Conservation (phyloP, 805 yeast species). For the Blastobotrys muscicola region DNA sequence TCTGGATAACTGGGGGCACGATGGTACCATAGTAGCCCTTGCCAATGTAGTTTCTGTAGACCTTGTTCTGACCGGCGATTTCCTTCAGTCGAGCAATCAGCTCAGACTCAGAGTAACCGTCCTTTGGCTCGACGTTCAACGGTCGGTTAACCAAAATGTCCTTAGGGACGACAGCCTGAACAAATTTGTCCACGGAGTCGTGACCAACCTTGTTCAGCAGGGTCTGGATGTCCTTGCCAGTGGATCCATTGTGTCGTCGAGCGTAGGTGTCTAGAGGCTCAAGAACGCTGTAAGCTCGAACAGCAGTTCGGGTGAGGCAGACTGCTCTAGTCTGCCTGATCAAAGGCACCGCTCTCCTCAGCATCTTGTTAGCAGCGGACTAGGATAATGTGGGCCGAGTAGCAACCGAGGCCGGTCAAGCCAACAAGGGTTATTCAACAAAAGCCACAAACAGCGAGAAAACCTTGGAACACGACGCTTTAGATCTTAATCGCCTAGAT, state of each 20-base stretch:
- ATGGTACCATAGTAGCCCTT: conserved; percentile 90
- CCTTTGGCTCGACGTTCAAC: conserved; percentile 52
- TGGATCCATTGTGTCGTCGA: conserved; percentile 81
- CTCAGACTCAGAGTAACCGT: conserved; percentile 76
- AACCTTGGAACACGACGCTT: too few species aligned
- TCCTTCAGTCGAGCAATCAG: conserved; percentile 58
- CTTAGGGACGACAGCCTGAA: conserved; percentile 65
- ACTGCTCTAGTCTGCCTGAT: too few species aligned
- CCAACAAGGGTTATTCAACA: too few species aligned
- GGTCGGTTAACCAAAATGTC: conserved; percentile 62
- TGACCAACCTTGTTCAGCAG: conserved; percentile 66
- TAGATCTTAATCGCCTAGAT: too few species aligned
- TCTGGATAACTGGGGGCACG: conserved; percentile 84
- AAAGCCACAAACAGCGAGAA: too few species aligned
- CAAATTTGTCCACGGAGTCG: conserved; percentile 58
- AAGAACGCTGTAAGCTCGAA: conserved; percentile 8
- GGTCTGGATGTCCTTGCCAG: conserved; percentile 48
- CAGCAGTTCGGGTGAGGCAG: neutral
- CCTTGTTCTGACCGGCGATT: conserved; percentile 67
- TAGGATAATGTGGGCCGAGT: too few species aligned
- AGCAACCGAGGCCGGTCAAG: too few species aligned
- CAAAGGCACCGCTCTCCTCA: too few species aligned
- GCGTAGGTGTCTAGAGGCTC: conserved; percentile 68
- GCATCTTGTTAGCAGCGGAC: too few species aligned
- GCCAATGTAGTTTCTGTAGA: conserved; percentile 73